phyloP scores from a whole-genome alignment of 2,329 filamentous ascomycete species.

The Massarina eburnea region DNA sequence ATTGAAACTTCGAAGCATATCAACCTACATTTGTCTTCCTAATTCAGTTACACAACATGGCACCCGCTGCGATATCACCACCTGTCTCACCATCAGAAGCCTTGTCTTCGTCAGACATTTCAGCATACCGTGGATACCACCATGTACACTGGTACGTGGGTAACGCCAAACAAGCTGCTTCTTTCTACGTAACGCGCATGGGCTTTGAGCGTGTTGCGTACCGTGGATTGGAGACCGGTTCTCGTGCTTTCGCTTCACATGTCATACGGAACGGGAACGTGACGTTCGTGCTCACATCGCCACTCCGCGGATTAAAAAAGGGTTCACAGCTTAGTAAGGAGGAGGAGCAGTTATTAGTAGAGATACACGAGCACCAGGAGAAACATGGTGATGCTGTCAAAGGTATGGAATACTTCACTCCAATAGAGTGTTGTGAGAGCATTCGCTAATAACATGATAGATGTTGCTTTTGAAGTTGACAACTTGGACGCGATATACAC shows the following conservation, averaged over 20 bases:
- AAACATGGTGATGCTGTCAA: slow-evolving; percentile 92
- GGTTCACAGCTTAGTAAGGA: slow-evolving; percentile 43
- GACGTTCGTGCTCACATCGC: slow-evolving; percentile 82
- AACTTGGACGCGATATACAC: slow-evolving; percentile 78
- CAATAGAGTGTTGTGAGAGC: background rate
- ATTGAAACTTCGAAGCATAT: background rate
- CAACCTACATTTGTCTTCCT: background rate
- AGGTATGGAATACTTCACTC: slow-evolving; percentile 27
- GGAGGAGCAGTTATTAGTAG: slow-evolving; percentile 66
- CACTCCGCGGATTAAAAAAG: slow-evolving; percentile 59
- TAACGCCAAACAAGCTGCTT: slow-evolving; percentile 92
- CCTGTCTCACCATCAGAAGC: slow-evolving; percentile 41
- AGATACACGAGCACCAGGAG: slow-evolving; percentile 82
- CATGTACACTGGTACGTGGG: slow-evolving; percentile 96
- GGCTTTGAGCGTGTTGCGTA: slow-evolving; percentile 84
- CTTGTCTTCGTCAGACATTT: slow-evolving; percentile 36
- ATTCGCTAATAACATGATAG: slow-evolving; percentile 40
- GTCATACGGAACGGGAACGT: slow-evolving; percentile 77
- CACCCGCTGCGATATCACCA: slow-evolving; percentile 41
- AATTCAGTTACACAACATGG: slow-evolving; percentile 21
- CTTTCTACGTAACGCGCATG: slow-evolving; percentile 85
- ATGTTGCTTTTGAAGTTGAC: slow-evolving; percentile 94
- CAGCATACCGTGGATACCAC: slow-evolving; percentile 79
- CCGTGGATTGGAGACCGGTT: slow-evolving; percentile 84
- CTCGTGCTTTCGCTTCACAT: slow-evolving; percentile 77